A percentile compares a stretch with the other conserved stretches of the same genome.
Evolutionary conservation across 257 asterid species (phyloP).

Genomic region (Scutellaria galericulata): DNA sequence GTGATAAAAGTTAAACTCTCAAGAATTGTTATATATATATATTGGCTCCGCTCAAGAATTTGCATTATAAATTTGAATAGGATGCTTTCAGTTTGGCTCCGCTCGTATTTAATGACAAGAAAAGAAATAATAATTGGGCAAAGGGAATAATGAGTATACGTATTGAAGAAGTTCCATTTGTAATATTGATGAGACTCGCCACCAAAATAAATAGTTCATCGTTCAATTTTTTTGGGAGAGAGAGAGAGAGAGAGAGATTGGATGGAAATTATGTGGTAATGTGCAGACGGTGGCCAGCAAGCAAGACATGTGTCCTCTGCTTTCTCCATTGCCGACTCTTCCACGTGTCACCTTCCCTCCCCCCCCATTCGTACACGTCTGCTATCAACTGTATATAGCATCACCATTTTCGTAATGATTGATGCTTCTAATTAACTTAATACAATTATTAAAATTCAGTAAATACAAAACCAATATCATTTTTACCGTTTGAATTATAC

Average conservation of each 20-base stretch:
- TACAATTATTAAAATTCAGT: too few relatives aligned
- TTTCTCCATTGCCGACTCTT: not conserved
- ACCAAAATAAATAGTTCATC: too few relatives aligned
- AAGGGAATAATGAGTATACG: too few relatives aligned
- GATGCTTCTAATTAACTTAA: not conserved
- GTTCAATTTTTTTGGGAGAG: not conserved
- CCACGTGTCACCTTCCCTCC: constrained; percentile 26
- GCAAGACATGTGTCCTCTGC: constrained; percentile 24
- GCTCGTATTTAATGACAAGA: too few relatives aligned
- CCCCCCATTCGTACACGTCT: not conserved
- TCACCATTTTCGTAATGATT: not conserved
- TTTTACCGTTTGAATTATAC: too few relatives aligned
- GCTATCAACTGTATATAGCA: not conserved
- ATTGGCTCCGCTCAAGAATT: too few relatives aligned
- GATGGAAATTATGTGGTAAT: not conserved
- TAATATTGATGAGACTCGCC: too few relatives aligned
- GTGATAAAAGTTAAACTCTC: too few relatives aligned
- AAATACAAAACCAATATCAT: too few relatives aligned
- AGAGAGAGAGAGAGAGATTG: not conserved
- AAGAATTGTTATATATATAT: too few relatives aligned
- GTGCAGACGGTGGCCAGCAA: constrained; percentile 28
- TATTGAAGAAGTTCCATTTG: not conserved
- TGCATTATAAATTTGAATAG: too few relatives aligned
- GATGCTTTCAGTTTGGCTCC: too few relatives aligned
- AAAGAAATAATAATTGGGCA: not conserved